Conservation (phyloP, 768 basidiomycete genomes). For the Fomitopsis serialis region DNA sequence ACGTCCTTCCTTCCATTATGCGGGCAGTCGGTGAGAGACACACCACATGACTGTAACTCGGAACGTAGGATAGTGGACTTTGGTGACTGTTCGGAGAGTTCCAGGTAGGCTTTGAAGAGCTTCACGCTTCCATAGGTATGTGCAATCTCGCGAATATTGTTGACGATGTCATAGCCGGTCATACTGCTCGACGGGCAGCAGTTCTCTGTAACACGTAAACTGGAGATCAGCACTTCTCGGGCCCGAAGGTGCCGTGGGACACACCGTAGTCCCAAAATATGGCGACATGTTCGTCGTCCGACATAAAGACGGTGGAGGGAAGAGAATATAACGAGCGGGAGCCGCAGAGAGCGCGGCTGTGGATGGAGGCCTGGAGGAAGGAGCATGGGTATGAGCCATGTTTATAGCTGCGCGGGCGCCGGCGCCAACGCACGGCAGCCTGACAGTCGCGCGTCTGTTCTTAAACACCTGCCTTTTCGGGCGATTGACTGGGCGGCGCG, state of each 20-base stretch:
- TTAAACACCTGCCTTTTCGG: background rate
- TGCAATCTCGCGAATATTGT: slow-evolving; percentile 41
- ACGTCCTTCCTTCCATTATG: slow-evolving; percentile 29
- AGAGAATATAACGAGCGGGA: background rate
- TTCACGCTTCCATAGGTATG: slow-evolving; percentile 43
- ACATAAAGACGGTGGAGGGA: background rate
- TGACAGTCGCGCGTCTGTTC: background rate
- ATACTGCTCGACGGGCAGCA: slow-evolving; percentile 30
- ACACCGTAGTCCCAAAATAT: slow-evolving; percentile 41
- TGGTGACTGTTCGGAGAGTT: slow-evolving; percentile 36
- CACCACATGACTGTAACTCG: slow-evolving; percentile 45
- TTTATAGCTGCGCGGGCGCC: background rate
- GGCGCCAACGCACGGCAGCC: background rate
- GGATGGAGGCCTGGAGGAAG: background rate
- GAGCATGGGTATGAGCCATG: background rate
- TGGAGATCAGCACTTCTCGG: background rate
- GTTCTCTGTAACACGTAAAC: slow-evolving; percentile 27
- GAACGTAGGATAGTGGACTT: slow-evolving; percentile 34
- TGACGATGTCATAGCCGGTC: slow-evolving; percentile 41
- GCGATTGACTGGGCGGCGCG: background rate
- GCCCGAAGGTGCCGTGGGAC: background rate
- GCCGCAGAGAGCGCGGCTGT: background rate
- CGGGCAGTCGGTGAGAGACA: slow-evolving; percentile 32
- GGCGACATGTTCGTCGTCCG: slow-evolving; percentile 21
- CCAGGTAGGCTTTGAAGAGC: slow-evolving; percentile 52